These are phyloP conservation scores for Hemisphaericaspora lyxosophila DNA, from an alignment of 1,139 yeast genomes.

Conservation along the genomic window DNA sequence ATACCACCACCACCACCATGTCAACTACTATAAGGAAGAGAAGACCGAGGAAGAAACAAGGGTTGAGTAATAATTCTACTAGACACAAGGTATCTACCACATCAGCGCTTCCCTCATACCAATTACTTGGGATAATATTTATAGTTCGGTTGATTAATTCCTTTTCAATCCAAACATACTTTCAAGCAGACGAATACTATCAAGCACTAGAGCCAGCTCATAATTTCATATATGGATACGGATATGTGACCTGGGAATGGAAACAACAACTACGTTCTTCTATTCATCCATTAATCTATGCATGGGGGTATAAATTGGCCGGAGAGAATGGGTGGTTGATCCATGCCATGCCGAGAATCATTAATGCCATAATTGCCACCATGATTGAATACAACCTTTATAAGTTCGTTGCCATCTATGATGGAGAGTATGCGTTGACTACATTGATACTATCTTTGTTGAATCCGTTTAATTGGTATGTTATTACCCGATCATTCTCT, in stretches of 20 bases:
- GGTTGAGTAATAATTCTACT: slow-evolving; percentile 59
- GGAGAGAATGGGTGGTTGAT: slow-evolving; percentile 16
- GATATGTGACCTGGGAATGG: slow-evolving; percentile 97
- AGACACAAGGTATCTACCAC: too few species aligned
- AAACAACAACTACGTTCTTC: slow-evolving; percentile 68
- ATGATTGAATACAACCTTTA: slow-evolving; percentile 66
- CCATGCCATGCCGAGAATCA: slow-evolving; percentile 54
- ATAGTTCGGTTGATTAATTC: slow-evolving; percentile 52
- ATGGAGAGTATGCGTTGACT: slow-evolving; percentile 40
- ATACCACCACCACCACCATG: neutral
- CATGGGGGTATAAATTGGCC: slow-evolving; percentile 34
- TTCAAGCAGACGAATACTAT: slow-evolving; percentile 96
- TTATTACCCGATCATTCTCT: slow-evolving; percentile 80
- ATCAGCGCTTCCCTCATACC: neutral
- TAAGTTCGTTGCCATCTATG: slow-evolving; percentile 42
- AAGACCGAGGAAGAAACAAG: slow-evolving; percentile 13
- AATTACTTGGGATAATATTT: slow-evolving; percentile 11
- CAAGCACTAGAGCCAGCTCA: slow-evolving; percentile 95
- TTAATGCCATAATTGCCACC: slow-evolving; percentile 71
- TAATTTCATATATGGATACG: slow-evolving; percentile 67
- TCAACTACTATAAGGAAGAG: neutral
- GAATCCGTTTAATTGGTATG: slow-evolving; percentile 83
- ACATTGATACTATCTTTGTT: slow-evolving; percentile 55
- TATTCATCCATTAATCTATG: slow-evolving; percentile 74
- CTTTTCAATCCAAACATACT: slow-evolving; percentile 64